These are phyloP conservation scores for Triticum dicoccoides DNA, from an alignment of 176 grass and related monocot species.

Conservation along the genomic window DNA sequence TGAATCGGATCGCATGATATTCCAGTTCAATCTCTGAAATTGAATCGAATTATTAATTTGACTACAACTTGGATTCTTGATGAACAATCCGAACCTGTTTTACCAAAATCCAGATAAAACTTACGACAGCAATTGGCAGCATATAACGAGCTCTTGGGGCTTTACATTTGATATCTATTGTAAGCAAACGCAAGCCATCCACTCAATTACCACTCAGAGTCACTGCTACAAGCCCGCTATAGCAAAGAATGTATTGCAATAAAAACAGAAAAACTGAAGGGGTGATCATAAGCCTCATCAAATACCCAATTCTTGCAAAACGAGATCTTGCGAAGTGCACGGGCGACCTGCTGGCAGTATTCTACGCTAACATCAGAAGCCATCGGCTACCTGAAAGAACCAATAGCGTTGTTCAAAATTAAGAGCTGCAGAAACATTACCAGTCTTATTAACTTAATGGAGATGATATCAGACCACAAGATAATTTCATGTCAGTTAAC, in stretches of 20 bases:
- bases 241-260: not conserved
- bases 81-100: not conserved
- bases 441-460: not conserved
- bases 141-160: not conserved
- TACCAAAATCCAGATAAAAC: not conserved
- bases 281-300: not conserved
- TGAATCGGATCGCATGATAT: too few species aligned
- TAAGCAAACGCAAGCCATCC: not conserved
- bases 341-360: slow-evolving; percentile 8
- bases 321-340: not conserved
- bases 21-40: too few species aligned
- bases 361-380: slow-evolving; percentile 9
- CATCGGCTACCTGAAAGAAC: slow-evolving; percentile 32
- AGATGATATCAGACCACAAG: not conserved
- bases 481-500: not conserved
- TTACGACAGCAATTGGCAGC: not conserved
- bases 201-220: not conserved
- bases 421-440: not conserved
- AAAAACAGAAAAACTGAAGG: not conserved
- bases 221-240: not conserved
- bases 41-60: too few species aligned
- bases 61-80: not conserved
- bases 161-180: not conserved
- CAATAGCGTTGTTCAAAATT: not conserved
- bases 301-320: not conserved